phyloP scores from a whole-genome alignment of 2,329 filamentous ascomycete species.

The Fusarium nisikadoi region DNA sequence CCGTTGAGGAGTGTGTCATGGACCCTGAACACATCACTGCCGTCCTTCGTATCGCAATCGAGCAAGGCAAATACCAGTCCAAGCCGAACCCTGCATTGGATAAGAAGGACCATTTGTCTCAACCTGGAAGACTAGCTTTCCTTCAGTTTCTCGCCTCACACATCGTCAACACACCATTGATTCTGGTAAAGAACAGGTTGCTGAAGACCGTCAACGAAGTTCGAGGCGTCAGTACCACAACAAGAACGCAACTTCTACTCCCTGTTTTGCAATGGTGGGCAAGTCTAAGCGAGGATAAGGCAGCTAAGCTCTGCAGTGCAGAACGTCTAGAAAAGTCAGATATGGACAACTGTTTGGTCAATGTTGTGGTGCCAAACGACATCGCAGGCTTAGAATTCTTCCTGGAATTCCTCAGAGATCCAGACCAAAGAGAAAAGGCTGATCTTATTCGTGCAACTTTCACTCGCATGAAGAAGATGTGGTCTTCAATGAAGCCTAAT shows the following conservation, averaged over 20 bases:
- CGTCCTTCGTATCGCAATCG: slow-evolving; percentile 61
- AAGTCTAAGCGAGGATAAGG: slow-evolving; percentile 61
- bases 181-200: slow-evolving; percentile 75
- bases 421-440: slow-evolving; percentile 52
- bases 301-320: slow-evolving; percentile 53
- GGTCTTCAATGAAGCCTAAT: slow-evolving; percentile 75
- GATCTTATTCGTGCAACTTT: slow-evolving; percentile 75
- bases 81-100: slow-evolving; percentile 55
- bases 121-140: slow-evolving; percentile 71
- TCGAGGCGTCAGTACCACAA: slow-evolving; percentile 74
- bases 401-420: slow-evolving; percentile 59
- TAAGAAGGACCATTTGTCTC: slow-evolving; percentile 65
- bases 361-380: slow-evolving; percentile 66
- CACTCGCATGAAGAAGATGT: slow-evolving; percentile 74
- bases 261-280: slow-evolving; percentile 79
- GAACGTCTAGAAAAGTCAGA: slow-evolving; percentile 56
- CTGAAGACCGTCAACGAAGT: slow-evolving; percentile 78
- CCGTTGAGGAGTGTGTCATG: slow-evolving; percentile 86
- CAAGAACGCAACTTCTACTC: slow-evolving; percentile 80
- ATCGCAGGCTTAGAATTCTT: slow-evolving; percentile 62
- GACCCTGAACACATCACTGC: slow-evolving; percentile 77
- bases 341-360: slow-evolving; percentile 59
- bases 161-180: slow-evolving; percentile 72
- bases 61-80: slow-evolving; percentile 53
- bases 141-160: slow-evolving; percentile 81